Conservation (phyloP, 768 basidiomycete species). For the Pulveroboletus sp. region DNA sequence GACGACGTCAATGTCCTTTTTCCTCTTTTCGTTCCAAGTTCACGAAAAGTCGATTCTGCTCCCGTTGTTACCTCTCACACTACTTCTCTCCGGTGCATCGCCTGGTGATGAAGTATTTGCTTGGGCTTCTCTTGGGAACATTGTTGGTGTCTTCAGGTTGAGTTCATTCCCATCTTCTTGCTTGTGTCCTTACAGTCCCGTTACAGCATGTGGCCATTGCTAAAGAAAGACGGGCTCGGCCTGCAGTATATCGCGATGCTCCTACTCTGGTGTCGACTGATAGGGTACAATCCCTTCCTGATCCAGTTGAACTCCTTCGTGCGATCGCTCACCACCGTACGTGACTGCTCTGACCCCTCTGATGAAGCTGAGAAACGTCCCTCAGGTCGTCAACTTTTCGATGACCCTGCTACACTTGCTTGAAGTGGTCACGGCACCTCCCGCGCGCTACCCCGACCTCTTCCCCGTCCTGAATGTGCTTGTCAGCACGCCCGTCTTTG, state of each 20-base stretch:
- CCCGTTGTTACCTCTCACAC: constrained; percentile 78
- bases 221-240: constrained; percentile 73
- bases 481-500: constrained; percentile 76
- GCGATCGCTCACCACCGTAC: constrained; percentile 50
- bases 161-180: constrained; percentile 11
- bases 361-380: constrained; percentile 1
- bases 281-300: constrained; percentile 72
- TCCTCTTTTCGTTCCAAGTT: constrained; percentile 94
- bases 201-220: constrained; percentile 88
- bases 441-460: constrained; percentile 77
- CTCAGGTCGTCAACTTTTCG: constrained; percentile 51
- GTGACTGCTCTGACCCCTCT: constrained; percentile 3
- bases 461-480: constrained; percentile 84
- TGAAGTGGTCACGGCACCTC: constrained; percentile 60
- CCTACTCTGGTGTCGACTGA: constrained; percentile 75
- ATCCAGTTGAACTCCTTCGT: constrained; percentile 44
- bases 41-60: constrained; percentile 92
- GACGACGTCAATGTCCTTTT: constrained; percentile 85
- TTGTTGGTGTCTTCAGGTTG: constrained; percentile 86
- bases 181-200: not conserved
- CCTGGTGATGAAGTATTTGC: constrained; percentile 24
- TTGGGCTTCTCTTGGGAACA: constrained; percentile 52
- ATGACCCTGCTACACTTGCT: constrained; percentile 56
- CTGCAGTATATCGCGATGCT: constrained; percentile 68
- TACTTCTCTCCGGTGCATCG: constrained; percentile 57